Conservation (phyloP, 768 basidiomycete genomes). For the Symmetrospora coprosmae region DNA sequence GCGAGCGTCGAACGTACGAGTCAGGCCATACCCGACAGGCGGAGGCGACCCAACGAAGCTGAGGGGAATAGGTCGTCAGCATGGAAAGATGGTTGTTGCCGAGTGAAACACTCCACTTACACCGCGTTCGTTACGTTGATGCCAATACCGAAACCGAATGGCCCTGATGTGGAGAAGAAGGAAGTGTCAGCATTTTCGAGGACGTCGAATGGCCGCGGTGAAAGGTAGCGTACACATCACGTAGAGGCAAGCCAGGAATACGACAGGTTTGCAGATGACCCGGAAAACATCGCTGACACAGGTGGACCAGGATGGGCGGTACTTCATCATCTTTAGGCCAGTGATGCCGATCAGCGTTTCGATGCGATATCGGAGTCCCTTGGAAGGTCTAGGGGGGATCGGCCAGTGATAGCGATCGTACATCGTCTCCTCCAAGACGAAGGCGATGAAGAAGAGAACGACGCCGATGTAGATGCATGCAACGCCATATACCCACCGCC, state of each 20-base stretch:
- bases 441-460: slow-evolving; percentile 47
- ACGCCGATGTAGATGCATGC: slow-evolving; percentile 49
- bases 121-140: slow-evolving; percentile 51
- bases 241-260: slow-evolving; percentile 45
- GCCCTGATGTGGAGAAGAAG: slow-evolving; percentile 37
- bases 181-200: background rate
- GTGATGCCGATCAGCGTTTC: slow-evolving; percentile 54
- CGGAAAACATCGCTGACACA: slow-evolving; percentile 43
- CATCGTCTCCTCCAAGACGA: slow-evolving; percentile 53
- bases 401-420: slow-evolving; percentile 50
- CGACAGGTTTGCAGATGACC: slow-evolving; percentile 53
- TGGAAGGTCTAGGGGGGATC: slow-evolving; percentile 41
- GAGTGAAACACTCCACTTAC: background rate
- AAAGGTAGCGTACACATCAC: slow-evolving; percentile 36
- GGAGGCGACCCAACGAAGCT: slow-evolving; percentile 47
- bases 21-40: slow-evolving; percentile 43
- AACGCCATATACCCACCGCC: slow-evolving; percentile 56
- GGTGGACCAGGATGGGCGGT: slow-evolving; percentile 45
- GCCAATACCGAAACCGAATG: slow-evolving; percentile 47
- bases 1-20: slow-evolving; percentile 45
- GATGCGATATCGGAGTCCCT: slow-evolving; percentile 45
- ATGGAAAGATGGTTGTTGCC: background rate
- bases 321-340: slow-evolving; percentile 48
- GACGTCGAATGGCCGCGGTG: background rate
- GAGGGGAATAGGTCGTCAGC: background rate